Evolutionary conservation across 108 stramenopile genomes (phyloP).

Genomic region (Craspedostauros australis): DNA sequence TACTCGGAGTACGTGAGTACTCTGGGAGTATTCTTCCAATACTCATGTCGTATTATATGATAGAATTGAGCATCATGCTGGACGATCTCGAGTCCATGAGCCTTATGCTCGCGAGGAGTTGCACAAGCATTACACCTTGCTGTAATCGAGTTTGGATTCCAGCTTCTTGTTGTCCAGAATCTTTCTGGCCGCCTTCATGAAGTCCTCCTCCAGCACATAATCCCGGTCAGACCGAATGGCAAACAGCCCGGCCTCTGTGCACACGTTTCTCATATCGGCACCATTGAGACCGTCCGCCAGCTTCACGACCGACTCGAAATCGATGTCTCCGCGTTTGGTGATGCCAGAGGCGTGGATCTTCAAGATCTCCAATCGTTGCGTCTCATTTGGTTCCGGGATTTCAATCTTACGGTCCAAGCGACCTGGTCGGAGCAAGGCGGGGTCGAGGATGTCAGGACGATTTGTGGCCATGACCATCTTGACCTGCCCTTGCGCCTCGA

Average conservation of each 20-base stretch:
- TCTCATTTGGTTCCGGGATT: constrained; percentile 98
- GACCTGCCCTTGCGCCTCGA: constrained; percentile 92
- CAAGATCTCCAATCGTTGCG: constrained; percentile 93
- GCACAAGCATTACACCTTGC: constrained; percentile 98
- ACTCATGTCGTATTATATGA: no score
- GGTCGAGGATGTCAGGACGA: constrained; percentile 99
- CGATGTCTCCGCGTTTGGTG: constrained; percentile 95
- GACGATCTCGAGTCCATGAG: no score
- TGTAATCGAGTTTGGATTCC: constrained; percentile 97
- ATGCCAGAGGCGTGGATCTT: constrained; percentile 94
- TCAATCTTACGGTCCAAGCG: constrained; percentile 99
- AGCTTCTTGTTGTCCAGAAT: constrained; percentile 98
- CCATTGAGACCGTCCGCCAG: constrained; percentile 98
- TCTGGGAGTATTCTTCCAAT: no score
- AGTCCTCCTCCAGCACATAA: constrained; percentile 97
- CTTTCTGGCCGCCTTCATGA: constrained; percentile 99
- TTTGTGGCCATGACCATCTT: constrained; percentile 99
- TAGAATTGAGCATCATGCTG: no score
- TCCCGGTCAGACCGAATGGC: constrained; percentile 96
- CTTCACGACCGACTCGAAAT: constrained; percentile 96
- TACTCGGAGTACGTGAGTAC: no score
- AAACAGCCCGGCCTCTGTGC: constrained; percentile 98
- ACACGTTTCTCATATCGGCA: constrained; percentile 97
- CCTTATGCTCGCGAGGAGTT: no score
- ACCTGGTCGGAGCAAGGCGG: constrained; percentile 96